phyloP scores from a whole-genome alignment of 2,329 filamentous ascomycete genomes.

The Alternaria solani region DNA sequence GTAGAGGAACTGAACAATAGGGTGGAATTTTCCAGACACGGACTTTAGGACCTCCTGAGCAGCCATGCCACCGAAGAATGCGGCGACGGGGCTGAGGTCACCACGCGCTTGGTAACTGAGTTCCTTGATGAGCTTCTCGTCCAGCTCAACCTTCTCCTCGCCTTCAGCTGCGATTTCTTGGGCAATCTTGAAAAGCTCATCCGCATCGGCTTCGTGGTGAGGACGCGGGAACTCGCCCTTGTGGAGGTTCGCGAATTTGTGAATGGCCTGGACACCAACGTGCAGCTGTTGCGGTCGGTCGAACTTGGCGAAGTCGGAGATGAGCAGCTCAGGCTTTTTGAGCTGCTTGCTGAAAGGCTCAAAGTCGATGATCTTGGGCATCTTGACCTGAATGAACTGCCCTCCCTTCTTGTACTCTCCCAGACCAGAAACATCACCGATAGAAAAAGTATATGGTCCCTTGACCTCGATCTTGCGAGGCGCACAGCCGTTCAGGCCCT shows the following conservation, averaged over 20 bases:
- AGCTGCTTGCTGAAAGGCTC: slow-evolving; percentile 79
- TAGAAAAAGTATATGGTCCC: slow-evolving; percentile 95
- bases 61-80: slow-evolving; percentile 91
- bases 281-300: slow-evolving; percentile 93
- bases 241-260: slow-evolving; percentile 80
- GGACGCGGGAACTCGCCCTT: slow-evolving; percentile 77
- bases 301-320: slow-evolving; percentile 98
- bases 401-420: slow-evolving; percentile 89
- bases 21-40: slow-evolving; percentile 96
- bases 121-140: slow-evolving; percentile 92
- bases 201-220: slow-evolving; percentile 84
- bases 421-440: slow-evolving; percentile 87
- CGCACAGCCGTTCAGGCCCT: slow-evolving; percentile 80
- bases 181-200: slow-evolving; percentile 77
- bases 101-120: slow-evolving; percentile 93
- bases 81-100: slow-evolving; percentile 90
- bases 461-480: slow-evolving; percentile 93
- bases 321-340: slow-evolving; percentile 85
- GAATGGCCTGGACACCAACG: slow-evolving; percentile 88
- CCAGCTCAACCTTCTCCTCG: slow-evolving; percentile 80
- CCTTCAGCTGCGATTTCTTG: slow-evolving; percentile 72
- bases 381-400: slow-evolving; percentile 95
- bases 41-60: slow-evolving; percentile 97
- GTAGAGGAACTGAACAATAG: slow-evolving; percentile 95
- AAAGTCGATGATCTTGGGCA: slow-evolving; percentile 93